Percentiles rank a stretch among this genome's conserved stretches.
These are phyloP conservation scores for Stachybotrys elegans DNA, from an alignment of 2,329 filamentous ascomycete species.

Conservation along the genomic window DNA sequence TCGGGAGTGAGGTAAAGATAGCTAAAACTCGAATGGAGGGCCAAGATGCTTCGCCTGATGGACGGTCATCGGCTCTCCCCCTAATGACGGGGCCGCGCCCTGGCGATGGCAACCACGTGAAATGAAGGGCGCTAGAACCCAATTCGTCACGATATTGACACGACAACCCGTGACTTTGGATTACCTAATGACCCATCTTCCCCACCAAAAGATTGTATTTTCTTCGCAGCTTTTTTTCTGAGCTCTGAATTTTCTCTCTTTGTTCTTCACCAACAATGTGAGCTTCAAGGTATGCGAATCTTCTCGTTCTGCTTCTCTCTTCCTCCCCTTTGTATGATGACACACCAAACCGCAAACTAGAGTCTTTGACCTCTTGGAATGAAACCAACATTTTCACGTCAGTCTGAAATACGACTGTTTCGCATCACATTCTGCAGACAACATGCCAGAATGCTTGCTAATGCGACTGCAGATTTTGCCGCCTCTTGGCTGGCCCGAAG, in stretches of 20 bases:
- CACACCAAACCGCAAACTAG: conserved; percentile 87
- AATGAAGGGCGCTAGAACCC: too few relatives aligned
- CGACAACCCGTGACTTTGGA: conserved; percentile 25
- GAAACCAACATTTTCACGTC: conserved; percentile 81
- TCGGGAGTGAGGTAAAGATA: neutral
- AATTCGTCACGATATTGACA: conserved; percentile 17
- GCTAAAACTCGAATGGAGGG: too few relatives aligned
- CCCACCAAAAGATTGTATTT: conserved; percentile 14
- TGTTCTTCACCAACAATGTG: conserved; percentile 12
- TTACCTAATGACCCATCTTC: conserved; percentile 13
- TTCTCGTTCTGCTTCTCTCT: conserved; percentile 10
- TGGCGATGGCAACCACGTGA: too few relatives aligned
- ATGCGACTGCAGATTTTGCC: conserved; percentile 10
- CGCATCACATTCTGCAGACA: conserved; percentile 10
- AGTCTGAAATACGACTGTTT: conserved; percentile 62
- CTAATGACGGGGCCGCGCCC: too few relatives aligned
- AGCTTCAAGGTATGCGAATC: conserved; percentile 20
- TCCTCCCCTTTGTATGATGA: conserved; percentile 59
- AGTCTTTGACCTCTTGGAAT: conserved; percentile 90
- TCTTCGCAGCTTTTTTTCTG: conserved; percentile 20
- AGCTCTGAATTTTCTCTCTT: conserved; percentile 17
- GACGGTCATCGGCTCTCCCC: too few relatives aligned
- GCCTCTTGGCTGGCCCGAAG: conserved; percentile 9
- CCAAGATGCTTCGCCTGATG: too few relatives aligned
- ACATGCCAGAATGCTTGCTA: conserved; percentile 16